Evolutionary conservation across 2,329 filamentous ascomycete species (phyloP), one percentile per base, ranked within the genome.

Genomic region (Zelopaecilomyces penicillatus): DNA sequence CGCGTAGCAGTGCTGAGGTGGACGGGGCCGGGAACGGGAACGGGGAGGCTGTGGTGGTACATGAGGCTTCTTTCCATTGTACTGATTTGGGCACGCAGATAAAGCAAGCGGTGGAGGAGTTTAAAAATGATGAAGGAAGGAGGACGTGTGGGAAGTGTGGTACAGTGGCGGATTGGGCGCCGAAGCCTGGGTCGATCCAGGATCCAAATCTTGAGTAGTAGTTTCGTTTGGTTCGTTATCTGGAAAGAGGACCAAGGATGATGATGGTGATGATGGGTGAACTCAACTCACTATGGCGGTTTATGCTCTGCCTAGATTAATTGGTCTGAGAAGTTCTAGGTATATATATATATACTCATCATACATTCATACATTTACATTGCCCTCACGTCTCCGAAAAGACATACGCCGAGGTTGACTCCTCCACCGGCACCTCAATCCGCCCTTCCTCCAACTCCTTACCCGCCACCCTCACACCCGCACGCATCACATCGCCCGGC

Each of bases 41-140:
- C 6, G 42, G 12, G 5, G 42, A 44, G 37, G 42, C 43, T 33
- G 52, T 54, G 45, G 66, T 90, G 51, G 90, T 97, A 5, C 84
- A 94, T 66, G 90, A 97, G 72, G 85, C 82, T 37, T 71, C 76
- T 8, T 97, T 98, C 59, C 81, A 93, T 63, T 95, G 89, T 64
- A 90, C 83, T 31, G 85, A 97, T 68, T 68, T 97, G 51, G 91
- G 91, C 19, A 91, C 85, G 27, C 93, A 97, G 78, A 91, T 98
- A 60, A 97, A 96, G 73, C 79, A 79, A 42, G 90, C 87, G 6
- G 91, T 97, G 33, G 81, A 95, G 65, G 74, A 72, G 19, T 97
- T 97, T 65, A 84, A 82, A 65, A 74, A 63, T 2, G 80, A 67
- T 49, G 75, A 80, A 45, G 72, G 78, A 48, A 79, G 77, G 65